These are phyloP conservation scores for Recurvomyces mirabilis DNA, from an alignment of 495 filamentous ascomycete genomes.

Conservation along the genomic window DNA sequence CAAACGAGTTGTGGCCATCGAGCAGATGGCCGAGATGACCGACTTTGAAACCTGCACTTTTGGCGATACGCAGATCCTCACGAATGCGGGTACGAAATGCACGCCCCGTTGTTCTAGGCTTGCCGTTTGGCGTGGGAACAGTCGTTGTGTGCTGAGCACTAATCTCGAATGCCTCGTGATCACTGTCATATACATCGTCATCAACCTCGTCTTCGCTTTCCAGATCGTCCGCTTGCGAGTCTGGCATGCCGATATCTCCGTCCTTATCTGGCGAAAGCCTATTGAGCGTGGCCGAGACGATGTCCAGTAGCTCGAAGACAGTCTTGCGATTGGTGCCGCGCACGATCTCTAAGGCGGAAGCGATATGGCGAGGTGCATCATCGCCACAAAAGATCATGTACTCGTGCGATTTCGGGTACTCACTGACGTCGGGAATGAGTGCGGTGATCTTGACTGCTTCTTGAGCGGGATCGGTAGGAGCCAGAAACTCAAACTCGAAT, in stretches of 20 bases:
- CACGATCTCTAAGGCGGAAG: constrained; percentile 37
- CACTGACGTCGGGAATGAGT: constrained; percentile 42
- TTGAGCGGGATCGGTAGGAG: neutral
- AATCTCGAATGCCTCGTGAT: constrained; percentile 17
- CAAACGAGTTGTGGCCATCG: constrained; percentile 34
- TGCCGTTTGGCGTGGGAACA: constrained; percentile 4
- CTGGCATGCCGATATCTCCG: constrained; percentile 29
- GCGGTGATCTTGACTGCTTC: constrained; percentile 40
- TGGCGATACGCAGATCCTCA: constrained; percentile 50
- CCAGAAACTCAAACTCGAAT: constrained; percentile 40
- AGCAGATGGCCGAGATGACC: constrained; percentile 46
- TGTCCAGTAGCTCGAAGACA: constrained; percentile 28
- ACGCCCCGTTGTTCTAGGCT: constrained; percentile 18
- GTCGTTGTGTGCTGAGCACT: neutral
- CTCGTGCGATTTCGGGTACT: constrained; percentile 53
- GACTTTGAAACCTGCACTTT: constrained; percentile 62
- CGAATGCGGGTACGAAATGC: constrained; percentile 35
- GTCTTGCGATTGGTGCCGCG: constrained; percentile 25
- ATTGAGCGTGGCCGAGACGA: constrained; percentile 25
- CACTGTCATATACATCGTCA: constrained; percentile 19
- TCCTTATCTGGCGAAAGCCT: constrained; percentile 17
- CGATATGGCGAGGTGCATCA: constrained; percentile 36
- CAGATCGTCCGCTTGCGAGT: constrained; percentile 21
- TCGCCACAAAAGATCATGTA: constrained; percentile 51
- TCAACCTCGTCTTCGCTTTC: constrained; percentile 25